phyloP scores from a whole-genome alignment of 2,329 filamentous ascomycete species.

The Hansfordia pulvinata region DNA sequence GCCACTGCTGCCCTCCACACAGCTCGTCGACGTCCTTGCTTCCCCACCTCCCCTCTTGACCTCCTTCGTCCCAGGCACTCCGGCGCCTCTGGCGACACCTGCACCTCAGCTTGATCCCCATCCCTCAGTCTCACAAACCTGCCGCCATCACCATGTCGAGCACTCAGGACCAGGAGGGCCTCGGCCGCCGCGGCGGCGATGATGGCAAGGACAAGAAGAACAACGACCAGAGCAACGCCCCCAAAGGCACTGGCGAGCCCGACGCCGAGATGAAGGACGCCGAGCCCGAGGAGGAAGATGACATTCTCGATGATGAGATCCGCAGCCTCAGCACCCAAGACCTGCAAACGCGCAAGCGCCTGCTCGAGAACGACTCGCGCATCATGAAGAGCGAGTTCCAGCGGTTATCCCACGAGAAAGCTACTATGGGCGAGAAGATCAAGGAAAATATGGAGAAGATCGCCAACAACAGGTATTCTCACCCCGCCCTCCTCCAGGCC shows the following conservation, averaged over 20 bases:
- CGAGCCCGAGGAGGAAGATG: slow-evolving; percentile 57
- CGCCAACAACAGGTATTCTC: slow-evolving; percentile 76
- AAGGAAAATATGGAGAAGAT: slow-evolving; percentile 99
- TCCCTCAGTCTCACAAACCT: too few species aligned
- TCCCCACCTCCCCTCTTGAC: too few species aligned
- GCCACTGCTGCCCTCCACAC: too few species aligned
- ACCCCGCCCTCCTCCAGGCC: slow-evolving; percentile 5
- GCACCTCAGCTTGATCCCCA: too few species aligned
- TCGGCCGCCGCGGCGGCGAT: slow-evolving; percentile 14
- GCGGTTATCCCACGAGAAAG: slow-evolving; percentile 87
- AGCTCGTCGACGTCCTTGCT: too few species aligned
- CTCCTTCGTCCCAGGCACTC: too few species aligned
- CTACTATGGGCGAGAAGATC: slow-evolving; percentile 94
- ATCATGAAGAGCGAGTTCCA: slow-evolving; percentile 99
- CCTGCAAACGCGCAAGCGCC: slow-evolving; percentile 77
- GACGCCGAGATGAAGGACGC: slow-evolving; percentile 91
- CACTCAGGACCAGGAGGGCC: slow-evolving; percentile 11
- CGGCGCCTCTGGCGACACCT: too few species aligned
- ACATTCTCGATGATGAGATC: slow-evolving; percentile 86
- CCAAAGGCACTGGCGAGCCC: slow-evolving; percentile 45
- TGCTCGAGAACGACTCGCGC: slow-evolving; percentile 92
- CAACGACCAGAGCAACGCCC: slow-evolving; percentile 35
- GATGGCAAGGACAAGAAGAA: slow-evolving; percentile 38
- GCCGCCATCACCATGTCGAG: slow-evolving; percentile 20
- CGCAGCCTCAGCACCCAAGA: slow-evolving; percentile 87